Evolutionary conservation across 1,284 basidiomycete species (phyloP).

Genomic region (Moniliella sp.): DNA sequence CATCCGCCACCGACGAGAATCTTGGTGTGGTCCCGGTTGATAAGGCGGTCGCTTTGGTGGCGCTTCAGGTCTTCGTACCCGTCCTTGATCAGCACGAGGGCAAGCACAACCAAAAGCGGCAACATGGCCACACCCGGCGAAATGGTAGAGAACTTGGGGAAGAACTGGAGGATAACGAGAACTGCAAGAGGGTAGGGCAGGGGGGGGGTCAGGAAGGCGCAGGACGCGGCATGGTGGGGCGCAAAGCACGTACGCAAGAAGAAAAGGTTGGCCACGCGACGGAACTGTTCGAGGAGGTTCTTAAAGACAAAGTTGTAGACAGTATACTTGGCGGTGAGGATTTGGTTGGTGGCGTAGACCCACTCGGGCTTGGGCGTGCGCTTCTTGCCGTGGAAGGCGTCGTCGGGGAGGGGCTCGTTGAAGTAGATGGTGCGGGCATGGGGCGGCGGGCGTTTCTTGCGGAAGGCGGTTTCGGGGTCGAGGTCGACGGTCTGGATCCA

Average conservation of each 20-base stretch:
- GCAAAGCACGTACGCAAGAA: constrained; percentile 12
- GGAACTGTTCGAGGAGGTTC: constrained; percentile 22
- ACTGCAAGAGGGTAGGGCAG: constrained; percentile 18
- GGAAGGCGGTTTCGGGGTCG: constrained; percentile 24
- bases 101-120: constrained; percentile 66
- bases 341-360: constrained; percentile 24
- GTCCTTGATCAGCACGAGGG: constrained; percentile 75
- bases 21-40: constrained; percentile 41
- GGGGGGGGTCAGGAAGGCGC: constrained; percentile 1
- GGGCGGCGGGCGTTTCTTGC: constrained; percentile 16
- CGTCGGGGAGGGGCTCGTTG: constrained; percentile 21
- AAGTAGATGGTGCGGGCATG: constrained; percentile 7
- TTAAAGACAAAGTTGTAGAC: constrained; percentile 33
- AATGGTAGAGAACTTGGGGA: constrained; percentile 77
- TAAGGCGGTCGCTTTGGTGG: constrained; percentile 70
- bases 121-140: constrained; percentile 73
- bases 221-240: neutral
- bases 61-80: constrained; percentile 92
- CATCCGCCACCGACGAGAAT: constrained; percentile 19
- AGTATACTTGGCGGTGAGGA: constrained; percentile 32
- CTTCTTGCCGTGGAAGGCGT: constrained; percentile 16
- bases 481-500: constrained; percentile 11
- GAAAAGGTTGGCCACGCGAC: constrained; percentile 28
- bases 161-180: constrained; percentile 83
- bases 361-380: constrained; percentile 11